Evolutionary conservation across 371 early-diverging fungal species (phyloP).

Genomic region (Zopfochytrium polystomum): DNA sequence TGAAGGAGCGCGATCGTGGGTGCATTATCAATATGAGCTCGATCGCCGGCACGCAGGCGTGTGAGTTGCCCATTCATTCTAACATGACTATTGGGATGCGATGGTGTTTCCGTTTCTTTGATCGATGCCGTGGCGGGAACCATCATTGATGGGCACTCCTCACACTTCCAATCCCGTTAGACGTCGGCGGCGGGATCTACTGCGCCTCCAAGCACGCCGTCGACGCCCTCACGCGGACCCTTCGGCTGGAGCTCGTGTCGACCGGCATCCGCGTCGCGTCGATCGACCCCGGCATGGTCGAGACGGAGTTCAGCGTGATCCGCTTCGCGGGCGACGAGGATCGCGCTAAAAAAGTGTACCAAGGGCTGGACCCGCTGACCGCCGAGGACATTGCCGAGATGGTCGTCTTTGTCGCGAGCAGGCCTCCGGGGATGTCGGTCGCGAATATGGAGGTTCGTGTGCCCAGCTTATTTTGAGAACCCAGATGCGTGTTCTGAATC

Average conservation of each 20-base stretch:
- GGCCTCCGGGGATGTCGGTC: conserved; percentile 80
- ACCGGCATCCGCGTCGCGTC: conserved; percentile 59
- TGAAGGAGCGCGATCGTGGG: too few relatives aligned
- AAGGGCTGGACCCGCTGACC: conserved; percentile 69
- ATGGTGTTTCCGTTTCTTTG: too few relatives aligned
- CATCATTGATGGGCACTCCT: too few relatives aligned
- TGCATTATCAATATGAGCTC: too few relatives aligned
- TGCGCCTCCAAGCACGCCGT: conserved; percentile 91
- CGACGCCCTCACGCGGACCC: conserved; percentile 62
- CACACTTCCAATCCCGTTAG: too few relatives aligned
- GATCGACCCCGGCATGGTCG: conserved; percentile 60
- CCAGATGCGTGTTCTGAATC: too few relatives aligned
- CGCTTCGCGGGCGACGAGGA: conserved; percentile 75
- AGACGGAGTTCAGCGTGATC: conserved; percentile 90
- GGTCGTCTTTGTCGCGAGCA: conserved; percentile 76
- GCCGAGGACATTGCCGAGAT: conserved; percentile 65
- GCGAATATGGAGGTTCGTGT: conserved; percentile 71
- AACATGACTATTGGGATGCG: too few relatives aligned
- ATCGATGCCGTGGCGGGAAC: too few relatives aligned
- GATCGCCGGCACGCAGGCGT: too few relatives aligned
- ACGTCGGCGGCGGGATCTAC: conserved; percentile 80
- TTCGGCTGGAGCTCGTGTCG: conserved; percentile 74
- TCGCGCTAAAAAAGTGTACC: conserved; percentile 58
- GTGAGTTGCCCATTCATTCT: too few relatives aligned
- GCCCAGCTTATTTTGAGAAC: too few relatives aligned